Conservation (phyloP, 2,329 filamentous ascomycete species). For the Trichoderma cornu-damae region DNA sequence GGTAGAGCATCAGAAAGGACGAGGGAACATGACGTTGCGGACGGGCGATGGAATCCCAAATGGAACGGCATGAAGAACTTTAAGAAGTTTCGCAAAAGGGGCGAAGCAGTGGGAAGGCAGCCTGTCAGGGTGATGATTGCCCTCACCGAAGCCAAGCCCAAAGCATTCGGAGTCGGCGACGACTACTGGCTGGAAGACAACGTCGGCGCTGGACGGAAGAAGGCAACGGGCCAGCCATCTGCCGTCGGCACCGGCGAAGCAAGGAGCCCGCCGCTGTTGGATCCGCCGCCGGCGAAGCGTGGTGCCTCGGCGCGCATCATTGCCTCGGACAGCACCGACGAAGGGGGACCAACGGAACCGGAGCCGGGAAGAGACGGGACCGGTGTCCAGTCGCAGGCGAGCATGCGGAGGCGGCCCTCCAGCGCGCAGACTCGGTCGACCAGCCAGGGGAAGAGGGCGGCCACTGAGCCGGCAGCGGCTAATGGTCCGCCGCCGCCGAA, state of each 20-base stretch:
- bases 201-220: conserved; percentile 32
- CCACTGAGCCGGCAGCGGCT: conserved; percentile 27
- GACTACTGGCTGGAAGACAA: conserved; percentile 71
- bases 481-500: conserved; percentile 28
- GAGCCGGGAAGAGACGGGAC: conserved; percentile 20
- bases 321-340: conserved; percentile 37
- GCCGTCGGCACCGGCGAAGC: conserved; percentile 20
- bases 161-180: conserved; percentile 68
- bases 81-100: conserved; percentile 72
- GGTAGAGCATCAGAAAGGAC: conserved; percentile 26
- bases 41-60: conserved; percentile 69
- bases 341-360: conserved; percentile 23
- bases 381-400: conserved; percentile 27
- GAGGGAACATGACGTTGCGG: conserved; percentile 47
- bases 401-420: conserved; percentile 28
- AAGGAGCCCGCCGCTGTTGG: conserved; percentile 9
- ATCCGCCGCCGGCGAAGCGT: conserved; percentile 21
- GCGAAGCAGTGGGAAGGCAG: conserved; percentile 41
- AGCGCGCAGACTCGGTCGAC: conserved; percentile 26
- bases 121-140: conserved; percentile 57
- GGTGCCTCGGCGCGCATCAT: conserved; percentile 24
- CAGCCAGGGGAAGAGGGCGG: conserved; percentile 33
- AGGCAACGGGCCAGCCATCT: conserved; percentile 26
- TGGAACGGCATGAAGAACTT: conserved; percentile 98
- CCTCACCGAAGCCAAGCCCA: conserved; percentile 65